phyloP scores from a whole-genome alignment of 208 protist genomes.

The Spongospora subterranea region DNA sequence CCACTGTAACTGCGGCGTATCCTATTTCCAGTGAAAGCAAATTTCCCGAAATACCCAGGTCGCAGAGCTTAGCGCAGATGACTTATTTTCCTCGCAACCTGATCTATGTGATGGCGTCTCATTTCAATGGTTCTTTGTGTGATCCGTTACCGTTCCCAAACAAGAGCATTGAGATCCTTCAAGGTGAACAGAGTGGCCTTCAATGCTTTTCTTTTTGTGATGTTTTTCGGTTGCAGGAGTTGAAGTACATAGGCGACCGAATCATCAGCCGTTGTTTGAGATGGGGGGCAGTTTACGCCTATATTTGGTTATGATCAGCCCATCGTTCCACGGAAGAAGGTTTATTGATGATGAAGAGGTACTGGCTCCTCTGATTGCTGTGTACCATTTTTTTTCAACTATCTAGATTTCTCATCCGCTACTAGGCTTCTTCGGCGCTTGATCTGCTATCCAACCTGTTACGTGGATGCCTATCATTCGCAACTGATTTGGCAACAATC shows the following conservation, averaged over 20 bases:
- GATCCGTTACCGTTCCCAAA: constrained; percentile 18
- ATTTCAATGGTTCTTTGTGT: not conserved
- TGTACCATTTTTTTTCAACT: not conserved
- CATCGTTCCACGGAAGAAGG: constrained; percentile 23
- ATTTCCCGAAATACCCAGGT: constrained; percentile 7
- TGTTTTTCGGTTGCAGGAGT: not conserved
- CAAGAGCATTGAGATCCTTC: not conserved
- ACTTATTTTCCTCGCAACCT: not conserved
- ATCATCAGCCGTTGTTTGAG: not conserved
- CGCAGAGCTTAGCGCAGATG: not conserved
- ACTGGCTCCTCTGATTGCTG: no score
- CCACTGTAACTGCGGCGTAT: constrained; percentile 30
- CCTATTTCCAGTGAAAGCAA: not conserved
- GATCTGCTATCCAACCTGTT: not conserved
- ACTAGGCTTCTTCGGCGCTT: not conserved
- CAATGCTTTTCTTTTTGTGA: not conserved
- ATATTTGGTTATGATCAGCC: constrained; percentile 33
- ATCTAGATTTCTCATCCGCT: not conserved
- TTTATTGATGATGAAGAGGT: not conserved
- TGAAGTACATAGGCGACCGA: not conserved
- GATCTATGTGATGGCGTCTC: not conserved
- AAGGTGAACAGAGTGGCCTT: not conserved
- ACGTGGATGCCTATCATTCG: not conserved
- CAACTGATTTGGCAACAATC: constrained; percentile 3
- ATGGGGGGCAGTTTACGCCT: not conserved